Conservation (phyloP, 768 basidiomycete genomes). For the Boletus coccyginus region DNA sequence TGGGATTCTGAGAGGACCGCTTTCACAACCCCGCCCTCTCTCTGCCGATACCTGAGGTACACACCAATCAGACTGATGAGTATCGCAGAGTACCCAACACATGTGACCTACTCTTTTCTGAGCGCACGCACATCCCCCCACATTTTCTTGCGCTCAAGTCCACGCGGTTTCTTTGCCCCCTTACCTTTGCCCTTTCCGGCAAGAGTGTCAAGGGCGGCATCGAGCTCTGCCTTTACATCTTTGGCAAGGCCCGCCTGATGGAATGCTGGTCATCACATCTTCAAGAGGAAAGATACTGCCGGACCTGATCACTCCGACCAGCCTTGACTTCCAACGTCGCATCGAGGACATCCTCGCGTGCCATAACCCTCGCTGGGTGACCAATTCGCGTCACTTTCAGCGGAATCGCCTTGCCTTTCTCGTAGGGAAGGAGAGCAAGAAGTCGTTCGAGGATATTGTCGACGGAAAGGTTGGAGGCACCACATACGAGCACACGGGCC, state of each 20-base stretch:
- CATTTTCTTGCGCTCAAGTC: conserved; percentile 73
- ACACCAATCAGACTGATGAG: background rate
- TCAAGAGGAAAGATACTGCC: background rate
- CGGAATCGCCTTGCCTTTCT: conserved; percentile 40
- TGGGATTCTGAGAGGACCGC: conserved; percentile 79
- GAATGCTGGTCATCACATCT: background rate
- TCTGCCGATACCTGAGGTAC: conserved; percentile 69
- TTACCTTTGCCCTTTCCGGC: conserved; percentile 72
- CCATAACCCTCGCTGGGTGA: conserved; percentile 91
- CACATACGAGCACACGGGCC: conserved; percentile 78
- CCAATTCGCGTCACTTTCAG: conserved; percentile 84
- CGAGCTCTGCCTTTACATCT: conserved; percentile 87
- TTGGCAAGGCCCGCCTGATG: conserved; percentile 73
- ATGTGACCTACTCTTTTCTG: conserved; percentile 74
- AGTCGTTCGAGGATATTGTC: conserved; percentile 94
- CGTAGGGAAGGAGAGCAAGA: conserved; percentile 52
- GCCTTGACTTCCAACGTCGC: conserved; percentile 74
- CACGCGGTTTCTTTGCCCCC: conserved; percentile 69
- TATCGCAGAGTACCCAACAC: background rate
- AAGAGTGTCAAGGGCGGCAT: conserved; percentile 60
- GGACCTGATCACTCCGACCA: conserved; percentile 65
- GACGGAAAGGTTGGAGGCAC: conserved; percentile 91
- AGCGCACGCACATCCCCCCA: conserved; percentile 87
- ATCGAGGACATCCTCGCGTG: conserved; percentile 61
- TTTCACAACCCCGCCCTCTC: conserved; percentile 82